Base-by-base conservation (phyloP, 768 basidiomycete species). In the Grammothele lineata region DNA sequence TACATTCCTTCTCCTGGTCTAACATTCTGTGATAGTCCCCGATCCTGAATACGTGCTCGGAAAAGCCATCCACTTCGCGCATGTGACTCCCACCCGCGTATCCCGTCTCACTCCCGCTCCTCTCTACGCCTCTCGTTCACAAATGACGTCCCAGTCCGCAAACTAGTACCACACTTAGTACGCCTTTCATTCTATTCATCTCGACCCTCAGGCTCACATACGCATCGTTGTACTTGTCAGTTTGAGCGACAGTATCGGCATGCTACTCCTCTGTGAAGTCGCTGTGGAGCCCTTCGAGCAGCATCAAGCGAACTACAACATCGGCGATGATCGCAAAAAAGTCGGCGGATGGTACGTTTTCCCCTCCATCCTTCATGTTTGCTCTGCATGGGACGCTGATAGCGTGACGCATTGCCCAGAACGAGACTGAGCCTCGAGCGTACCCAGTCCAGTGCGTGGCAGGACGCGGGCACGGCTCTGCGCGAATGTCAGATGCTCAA, bases 131-230 rank as follows among this genome's bases (percentile, higher is more conserved):
- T 7, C 35, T n/a, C 17, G 15, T 23, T 9, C n/a, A 26, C 45
- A 79, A 78, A 81, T 81, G 76, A 78, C 81, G 75, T 80, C 79
- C 24, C 81, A 82, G 75, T 81, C 78, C 32, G 78, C 78, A 24
- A 71, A 72, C 48, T 82, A 80, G 58, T 80, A 77, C 57, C 69
- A 76, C 51, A 55, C 77, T 7, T 44, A 69, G 77, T 77, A 39
- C 48, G 76, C n/a, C n/a, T n/a, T 66, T 9, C 22, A 17, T 11
- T 27, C 17, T n/a, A 7, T 17, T 30, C 37, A 30, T 23, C 30
- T 8, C 9, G 27, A 18, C 18, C 32, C 34, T 0, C 8, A 15
- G 21, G 19, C 1, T 23, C 33, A 37, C 51, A 55, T 17, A 40
- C 36, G n/a, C n/a, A 15, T 15, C 18, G 22, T 11, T 14, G 17